Conservation (phyloP, 1,284 basidiomycete species). For the Pseudozyma tsukubaensis region DNA sequence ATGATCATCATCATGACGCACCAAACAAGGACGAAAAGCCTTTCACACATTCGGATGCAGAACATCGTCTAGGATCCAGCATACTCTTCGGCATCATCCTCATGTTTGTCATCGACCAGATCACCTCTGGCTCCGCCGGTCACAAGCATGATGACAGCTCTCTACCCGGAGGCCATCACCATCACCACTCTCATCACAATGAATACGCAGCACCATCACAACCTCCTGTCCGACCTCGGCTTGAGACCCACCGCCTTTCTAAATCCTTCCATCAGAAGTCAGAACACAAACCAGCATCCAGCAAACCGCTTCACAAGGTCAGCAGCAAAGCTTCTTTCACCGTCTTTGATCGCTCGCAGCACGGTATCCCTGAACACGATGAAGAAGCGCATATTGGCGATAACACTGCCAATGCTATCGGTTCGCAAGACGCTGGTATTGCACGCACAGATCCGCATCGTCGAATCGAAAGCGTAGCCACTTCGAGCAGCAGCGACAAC, state of each 20-base stretch:
- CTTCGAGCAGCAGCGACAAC: constrained; percentile 39
- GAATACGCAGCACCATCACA: constrained; percentile 12
- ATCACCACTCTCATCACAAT: constrained; percentile 12
- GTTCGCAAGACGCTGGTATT: no score
- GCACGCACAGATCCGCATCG: constrained; percentile 21
- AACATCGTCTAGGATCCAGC: constrained; percentile 53
- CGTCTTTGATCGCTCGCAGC: constrained; percentile 31
- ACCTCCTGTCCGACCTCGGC: constrained; percentile 19
- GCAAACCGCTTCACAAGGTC: constrained; percentile 15
- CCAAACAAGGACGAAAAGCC: constrained; percentile 5
- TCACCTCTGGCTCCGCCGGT: constrained; percentile 18
- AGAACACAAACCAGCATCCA: constrained; percentile 3
- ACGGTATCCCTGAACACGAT: constrained; percentile 19
- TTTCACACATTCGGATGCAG: constrained; percentile 37
- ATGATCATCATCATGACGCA: constrained; percentile 12
- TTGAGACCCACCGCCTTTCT: constrained; percentile 44
- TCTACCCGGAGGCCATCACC: no score
- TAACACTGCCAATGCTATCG: neutral
- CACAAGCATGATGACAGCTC: no score
- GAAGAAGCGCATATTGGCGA: constrained; percentile 26
- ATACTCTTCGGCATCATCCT: constrained; percentile 63
- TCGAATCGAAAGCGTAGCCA: constrained; percentile 27
- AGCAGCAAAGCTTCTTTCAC: constrained; percentile 32
- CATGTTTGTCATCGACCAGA: constrained; percentile 60
- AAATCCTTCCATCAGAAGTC: constrained; percentile 41